phyloP scores from a whole-genome alignment of 2,329 filamentous ascomycete genomes.

The Ophiostoma fasciatum region DNA sequence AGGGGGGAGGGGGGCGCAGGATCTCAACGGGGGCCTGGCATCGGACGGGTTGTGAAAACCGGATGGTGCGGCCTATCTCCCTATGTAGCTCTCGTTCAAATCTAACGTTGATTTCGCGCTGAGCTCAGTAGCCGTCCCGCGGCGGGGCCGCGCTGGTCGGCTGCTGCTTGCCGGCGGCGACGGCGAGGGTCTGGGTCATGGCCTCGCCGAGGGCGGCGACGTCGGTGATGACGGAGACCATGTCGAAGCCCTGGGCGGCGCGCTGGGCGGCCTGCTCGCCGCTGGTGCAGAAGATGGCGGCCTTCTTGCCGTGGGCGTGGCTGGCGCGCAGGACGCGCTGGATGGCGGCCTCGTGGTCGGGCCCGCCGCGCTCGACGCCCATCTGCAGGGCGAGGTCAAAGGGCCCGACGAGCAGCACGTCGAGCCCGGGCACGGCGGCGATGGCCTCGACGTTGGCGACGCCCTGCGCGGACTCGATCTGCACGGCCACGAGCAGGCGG shows the following conservation, averaged over 20 bases:
- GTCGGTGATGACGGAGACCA: conserved; percentile 25
- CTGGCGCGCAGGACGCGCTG: conserved; percentile 20
- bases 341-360: conserved; percentile 25
- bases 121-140: conserved; percentile 9
- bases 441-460: conserved; percentile 29
- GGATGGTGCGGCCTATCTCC: no score
- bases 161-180: conserved; percentile 15
- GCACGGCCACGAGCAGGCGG: conserved; percentile 19
- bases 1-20: no score
- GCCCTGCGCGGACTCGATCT: conserved; percentile 25
- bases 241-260: conserved; percentile 22
- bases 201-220: conserved; percentile 18
- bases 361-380: conserved; percentile 15
- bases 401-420: conserved; percentile 23
- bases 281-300: conserved; percentile 25
- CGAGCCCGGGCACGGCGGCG: conserved; percentile 24
- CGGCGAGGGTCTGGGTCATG: conserved; percentile 19
- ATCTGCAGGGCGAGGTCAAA: conserved; percentile 23
- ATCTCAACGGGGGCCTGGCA: no score
- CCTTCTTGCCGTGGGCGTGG: conserved; percentile 22
- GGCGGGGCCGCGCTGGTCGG: background rate
- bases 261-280: conserved; percentile 20
- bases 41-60: no score
- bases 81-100: no score
- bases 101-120: no score